A percentile compares a stretch with the other conserved stretches of the same genome.
Conservation (phyloP, 345 rosid genomes). For the Noccaea caerulescens region DNA sequence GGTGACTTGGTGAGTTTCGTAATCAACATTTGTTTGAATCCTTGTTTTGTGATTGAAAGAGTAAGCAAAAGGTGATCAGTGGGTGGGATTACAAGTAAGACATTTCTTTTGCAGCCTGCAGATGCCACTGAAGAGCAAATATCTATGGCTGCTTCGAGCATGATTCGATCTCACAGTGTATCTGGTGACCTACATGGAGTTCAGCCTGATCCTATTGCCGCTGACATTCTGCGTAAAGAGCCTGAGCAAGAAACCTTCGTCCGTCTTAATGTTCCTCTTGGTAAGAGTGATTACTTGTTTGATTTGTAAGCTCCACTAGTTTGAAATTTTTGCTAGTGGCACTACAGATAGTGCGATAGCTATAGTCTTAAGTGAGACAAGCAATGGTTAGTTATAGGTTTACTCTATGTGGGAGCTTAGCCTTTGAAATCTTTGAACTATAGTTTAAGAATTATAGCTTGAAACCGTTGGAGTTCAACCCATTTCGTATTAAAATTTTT, state of each 20-base stretch:
- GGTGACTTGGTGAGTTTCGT: constrained; percentile 76
- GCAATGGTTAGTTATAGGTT: constrained; percentile 6
- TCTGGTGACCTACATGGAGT: constrained; percentile 97
- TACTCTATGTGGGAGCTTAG: constrained; percentile 13
- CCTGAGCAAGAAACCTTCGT: constrained; percentile 97
- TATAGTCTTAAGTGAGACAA: constrained; percentile 5
- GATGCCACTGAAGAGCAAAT: constrained; percentile 66
- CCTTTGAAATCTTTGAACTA: not conserved
- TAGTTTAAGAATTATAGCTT: constrained; percentile 10
- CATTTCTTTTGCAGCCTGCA: constrained; percentile 33
- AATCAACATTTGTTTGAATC: not conserved
- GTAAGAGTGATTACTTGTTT: constrained; percentile 49
- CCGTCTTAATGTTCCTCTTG: constrained; percentile 74
- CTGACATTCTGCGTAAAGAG: constrained; percentile 96
- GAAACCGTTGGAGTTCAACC: not conserved
- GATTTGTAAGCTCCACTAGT: not conserved
- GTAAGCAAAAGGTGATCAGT: not conserved
- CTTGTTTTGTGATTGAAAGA: constrained; percentile 11
- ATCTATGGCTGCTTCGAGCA: constrained; percentile 66
- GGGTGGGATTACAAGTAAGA: not conserved
- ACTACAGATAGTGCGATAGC: constrained; percentile 1
- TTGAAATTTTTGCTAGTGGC: not conserved
- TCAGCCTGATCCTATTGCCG: constrained; percentile 98
- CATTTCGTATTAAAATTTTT: constrained; percentile 1
- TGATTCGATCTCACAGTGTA: constrained; percentile 94